Base-by-base conservation (phyloP, 306 rosid genomes). In the Prunus campanulata region DNA sequence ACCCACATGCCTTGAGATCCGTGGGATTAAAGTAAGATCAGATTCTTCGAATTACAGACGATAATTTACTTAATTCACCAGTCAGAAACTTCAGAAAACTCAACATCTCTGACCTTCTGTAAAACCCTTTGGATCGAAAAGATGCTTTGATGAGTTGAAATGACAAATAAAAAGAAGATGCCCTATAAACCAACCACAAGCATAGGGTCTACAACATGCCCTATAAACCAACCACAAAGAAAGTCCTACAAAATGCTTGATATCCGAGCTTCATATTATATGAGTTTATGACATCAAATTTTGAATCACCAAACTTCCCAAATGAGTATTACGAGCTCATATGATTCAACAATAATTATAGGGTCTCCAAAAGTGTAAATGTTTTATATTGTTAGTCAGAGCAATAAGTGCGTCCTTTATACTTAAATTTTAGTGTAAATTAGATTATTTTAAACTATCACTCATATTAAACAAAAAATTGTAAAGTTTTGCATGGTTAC, bases 81-180 rank as follows among this genome's bases (percentile, higher is more conserved):
- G 13, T 62, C 42, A 5, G n/a, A 62, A 10, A 62, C 29, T 39
- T 39, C 44, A 30, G n/a, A 18, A 51, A 52, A 54, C 16, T 52
- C 32, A 30, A 30, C 64, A 19, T 54, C 13, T 52, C 75, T 71
- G 46, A 51, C 52, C 20, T 54, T 39, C 9, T 39, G 44, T 39
- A 39, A 39, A 35, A 44, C 5, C 47, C 55, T 47, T 74, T 19
- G 70, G 32, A 57, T 24, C 4, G 27, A 12, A 68, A 47, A 71
- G 62, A 71, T 69, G 59, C 70, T 46, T 61, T 76, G 48, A 27
- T 22, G 48, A 59, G 35, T 49, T 74, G 74, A 29, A 35, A 68
- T 30, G 74, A 79, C 73, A 68, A 20, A 65, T 55, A 62, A 59
- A 81, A 74, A 25, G 20, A 64, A 64, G 78, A 66, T 71, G 7